Conservation (phyloP, 345 rosid species). For the Balakata baccata region DNA sequence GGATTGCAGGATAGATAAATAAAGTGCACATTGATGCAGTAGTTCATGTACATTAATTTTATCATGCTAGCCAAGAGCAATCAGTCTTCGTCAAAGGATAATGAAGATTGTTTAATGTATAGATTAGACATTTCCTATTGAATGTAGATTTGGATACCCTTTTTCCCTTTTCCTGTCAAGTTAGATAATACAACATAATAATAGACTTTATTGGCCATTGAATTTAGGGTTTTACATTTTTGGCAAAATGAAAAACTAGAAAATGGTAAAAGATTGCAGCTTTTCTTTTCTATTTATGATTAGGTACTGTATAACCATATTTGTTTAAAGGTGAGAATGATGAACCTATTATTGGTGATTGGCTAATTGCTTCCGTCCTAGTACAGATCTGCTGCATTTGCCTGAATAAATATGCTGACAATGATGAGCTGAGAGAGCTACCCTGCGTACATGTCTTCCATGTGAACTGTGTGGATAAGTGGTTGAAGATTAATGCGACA, state of each 20-base stretch:
- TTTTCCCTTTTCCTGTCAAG: not conserved
- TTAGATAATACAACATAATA: not conserved
- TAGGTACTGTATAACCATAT: not conserved
- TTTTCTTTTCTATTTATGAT: not conserved
- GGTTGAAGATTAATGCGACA: conserved; percentile 87
- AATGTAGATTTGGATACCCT: not conserved
- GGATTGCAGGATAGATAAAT: no score
- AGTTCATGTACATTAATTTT: not conserved
- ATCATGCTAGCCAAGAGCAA: not conserved
- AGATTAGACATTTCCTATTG: not conserved
- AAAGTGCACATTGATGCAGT: no score
- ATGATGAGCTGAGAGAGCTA: conserved; percentile 89
- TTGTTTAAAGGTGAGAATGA: conserved; percentile 31
- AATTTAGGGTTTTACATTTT: not conserved
- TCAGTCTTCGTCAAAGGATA: no score
- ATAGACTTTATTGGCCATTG: not conserved
- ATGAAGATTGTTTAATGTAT: not conserved
- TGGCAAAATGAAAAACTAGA: not conserved
- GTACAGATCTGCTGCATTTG: conserved; percentile 90
- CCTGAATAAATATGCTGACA: conserved; percentile 77
- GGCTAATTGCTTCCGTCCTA: not conserved
- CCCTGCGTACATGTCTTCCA: conserved; percentile 85
- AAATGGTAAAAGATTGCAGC: not conserved
- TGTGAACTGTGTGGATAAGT: conserved; percentile 90
- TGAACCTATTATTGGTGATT: not conserved